These are phyloP conservation scores for Pisolithus tinctorius DNA, from an alignment of 768 basidiomycete genomes.

Conservation along the genomic window DNA sequence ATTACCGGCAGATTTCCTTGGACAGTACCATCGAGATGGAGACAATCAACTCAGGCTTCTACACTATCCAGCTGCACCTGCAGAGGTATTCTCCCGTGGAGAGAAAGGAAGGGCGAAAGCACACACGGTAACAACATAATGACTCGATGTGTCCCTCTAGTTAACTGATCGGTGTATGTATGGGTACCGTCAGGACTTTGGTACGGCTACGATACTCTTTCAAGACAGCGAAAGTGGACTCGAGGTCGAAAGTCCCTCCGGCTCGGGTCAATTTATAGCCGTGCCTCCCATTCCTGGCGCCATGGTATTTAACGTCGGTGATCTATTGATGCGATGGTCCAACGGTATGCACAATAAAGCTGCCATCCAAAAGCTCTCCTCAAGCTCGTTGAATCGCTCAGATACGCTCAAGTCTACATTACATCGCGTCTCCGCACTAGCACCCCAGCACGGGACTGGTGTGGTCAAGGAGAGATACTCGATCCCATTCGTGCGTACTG, in stretches of 20 bases:
- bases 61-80: slow-evolving; percentile 42
- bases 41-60: slow-evolving; percentile 54
- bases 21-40: slow-evolving; percentile 32
- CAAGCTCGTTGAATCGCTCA: neutral
- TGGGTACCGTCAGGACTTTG: slow-evolving; percentile 45
- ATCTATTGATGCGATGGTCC: slow-evolving; percentile 44
- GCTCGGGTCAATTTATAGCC: slow-evolving; percentile 37
- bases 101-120: slow-evolving; percentile 29
- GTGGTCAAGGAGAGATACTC: slow-evolving; percentile 51
- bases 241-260: slow-evolving; percentile 50
- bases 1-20: slow-evolving; percentile 38
- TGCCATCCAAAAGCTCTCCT: neutral
- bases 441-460: slow-evolving; percentile 16
- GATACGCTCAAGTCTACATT: slow-evolving; percentile 32
- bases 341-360: slow-evolving; percentile 11
- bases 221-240: slow-evolving; percentile 58
- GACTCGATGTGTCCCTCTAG: neutral
- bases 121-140: slow-evolving; percentile 16
- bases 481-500: slow-evolving; percentile 48
- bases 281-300: slow-evolving; percentile 40
- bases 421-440: slow-evolving; percentile 43
- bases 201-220: slow-evolving; percentile 50
- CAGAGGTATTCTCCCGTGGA: slow-evolving; percentile 20
- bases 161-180: slow-evolving; percentile 1
- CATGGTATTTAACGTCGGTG: slow-evolving; percentile 46